Conservation (phyloP, 345 rosid genomes). For the Dovyalis caffra region DNA sequence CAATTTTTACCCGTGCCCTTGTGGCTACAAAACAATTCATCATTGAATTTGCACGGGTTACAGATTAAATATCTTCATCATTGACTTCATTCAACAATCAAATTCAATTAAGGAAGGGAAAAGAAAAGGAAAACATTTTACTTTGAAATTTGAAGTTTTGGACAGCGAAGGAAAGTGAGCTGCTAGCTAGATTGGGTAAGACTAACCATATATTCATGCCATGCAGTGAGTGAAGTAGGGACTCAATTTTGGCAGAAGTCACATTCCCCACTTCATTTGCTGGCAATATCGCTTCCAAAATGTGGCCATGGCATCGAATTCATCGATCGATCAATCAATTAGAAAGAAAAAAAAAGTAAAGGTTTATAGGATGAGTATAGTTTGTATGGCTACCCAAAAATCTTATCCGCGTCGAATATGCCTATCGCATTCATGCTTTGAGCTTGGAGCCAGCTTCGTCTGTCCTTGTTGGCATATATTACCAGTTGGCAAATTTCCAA, state of each 20-base stretch:
- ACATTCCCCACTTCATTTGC: neutral
- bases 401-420: conserved; percentile 9
- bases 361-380: neutral
- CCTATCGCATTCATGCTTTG: neutral
- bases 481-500: conserved; percentile 6
- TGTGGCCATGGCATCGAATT: neutral
- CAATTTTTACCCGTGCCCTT: neutral
- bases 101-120: too few relatives aligned
- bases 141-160: too few relatives aligned
- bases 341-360: neutral
- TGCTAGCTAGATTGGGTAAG: neutral
- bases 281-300: neutral
- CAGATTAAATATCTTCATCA: neutral
- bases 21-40: neutral
- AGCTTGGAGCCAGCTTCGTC: conserved; percentile 1
- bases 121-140: too few relatives aligned
- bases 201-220: neutral
- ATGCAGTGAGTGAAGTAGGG: neutral
- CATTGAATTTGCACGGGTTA: neutral
- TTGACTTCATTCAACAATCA: neutral
- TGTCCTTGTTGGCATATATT: neutral
- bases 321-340: neutral
- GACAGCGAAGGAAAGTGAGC: neutral
- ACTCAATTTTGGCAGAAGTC: neutral
- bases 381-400: neutral